Evolutionary conservation across 805 yeast genomes (phyloP), one percentile per base, ranked within the genome.

Genomic region (Millerozyma miso): DNA sequence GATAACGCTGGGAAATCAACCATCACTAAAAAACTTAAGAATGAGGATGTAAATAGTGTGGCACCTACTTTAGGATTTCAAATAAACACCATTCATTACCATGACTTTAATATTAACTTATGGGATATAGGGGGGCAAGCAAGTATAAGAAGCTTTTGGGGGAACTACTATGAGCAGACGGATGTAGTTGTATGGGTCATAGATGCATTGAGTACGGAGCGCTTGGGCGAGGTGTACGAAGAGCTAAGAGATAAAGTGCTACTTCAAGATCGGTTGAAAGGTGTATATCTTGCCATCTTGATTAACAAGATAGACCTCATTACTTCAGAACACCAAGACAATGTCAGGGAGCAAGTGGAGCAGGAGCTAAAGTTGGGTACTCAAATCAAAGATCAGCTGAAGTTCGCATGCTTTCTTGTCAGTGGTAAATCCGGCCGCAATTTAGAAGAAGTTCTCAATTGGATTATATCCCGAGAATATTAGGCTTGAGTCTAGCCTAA

Each of bases 1-100:
- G 98, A 90, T 58, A 88, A 88, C 60, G 78, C 96, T 0, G 98
- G 98, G 2, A 90, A 90, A 60, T 85, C 97, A 2, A 86, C 97
- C 0, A 76, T 91, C 2, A 83, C 89, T 17, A 80, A 81, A 44
- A 57, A 69, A 15, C 56, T 87, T 13, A 67, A 84, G 63, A 48
- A 69, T 19, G 67, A 73, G 49, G 79, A 80, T 45, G 70, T 75
- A 4, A 53, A 59, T 5, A 67, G 67, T n/a, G 80, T 89, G 4
- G 75, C 87, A 7, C 97, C 98, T 0, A 90, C 98, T 0, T 76
- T 90, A 73, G 98, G 98, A 13, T 91, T 90, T 62, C 83, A 80
- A 52, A 91, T 90, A 48, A 74, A 78, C 38, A 79, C 90, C 1
- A 54, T 85, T 1, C 54, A 59, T 1, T 63, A 69, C 48, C 47